A percentile compares a stretch with the other conserved stretches of the same genome.
phyloP scores from a whole-genome alignment of 345 rosid genomes.

The Litchi chinensis region DNA sequence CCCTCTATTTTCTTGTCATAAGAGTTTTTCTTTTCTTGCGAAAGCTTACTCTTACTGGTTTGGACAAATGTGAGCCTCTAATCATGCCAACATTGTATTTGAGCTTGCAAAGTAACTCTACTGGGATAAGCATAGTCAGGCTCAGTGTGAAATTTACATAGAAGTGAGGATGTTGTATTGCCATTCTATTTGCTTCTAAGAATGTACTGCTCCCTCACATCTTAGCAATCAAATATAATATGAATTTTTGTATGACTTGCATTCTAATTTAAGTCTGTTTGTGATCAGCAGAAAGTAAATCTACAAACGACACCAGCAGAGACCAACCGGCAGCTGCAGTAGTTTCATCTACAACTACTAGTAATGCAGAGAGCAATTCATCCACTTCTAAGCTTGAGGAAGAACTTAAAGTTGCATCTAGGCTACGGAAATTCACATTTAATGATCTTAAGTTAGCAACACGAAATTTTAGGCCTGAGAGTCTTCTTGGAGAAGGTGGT shows the following conservation, averaged over 20 bases:
- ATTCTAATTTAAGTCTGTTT: slow-evolving; percentile 22
- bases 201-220: not conserved
- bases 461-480: slow-evolving; percentile 91
- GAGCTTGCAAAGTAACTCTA: not conserved
- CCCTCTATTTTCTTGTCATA: slow-evolving; percentile 1
- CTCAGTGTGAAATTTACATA: not conserved
- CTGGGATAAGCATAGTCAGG: not conserved
- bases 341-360: slow-evolving; percentile 77
- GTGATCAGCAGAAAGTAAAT: slow-evolving; percentile 64
- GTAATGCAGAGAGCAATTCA: slow-evolving; percentile 80
- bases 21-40: not conserved
- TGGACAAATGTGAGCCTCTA: not conserved
- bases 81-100: not conserved
- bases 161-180: not conserved
- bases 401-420: slow-evolving; percentile 80
- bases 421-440: slow-evolving; percentile 79
- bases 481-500: slow-evolving; percentile 99
- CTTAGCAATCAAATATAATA: not conserved
- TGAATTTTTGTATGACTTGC: slow-evolving; percentile 9
- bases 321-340: slow-evolving; percentile 65
- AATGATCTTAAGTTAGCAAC: slow-evolving; percentile 92
- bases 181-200: not conserved
- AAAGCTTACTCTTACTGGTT: not conserved
- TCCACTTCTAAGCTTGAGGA: slow-evolving; percentile 85
- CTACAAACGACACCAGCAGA: slow-evolving; percentile 63